A percentile compares a stretch with the other conserved stretches of the same genome.
phyloP scores from a whole-genome alignment of 2,329 filamentous ascomycete species.

The Aspergillus thermomutatus region DNA sequence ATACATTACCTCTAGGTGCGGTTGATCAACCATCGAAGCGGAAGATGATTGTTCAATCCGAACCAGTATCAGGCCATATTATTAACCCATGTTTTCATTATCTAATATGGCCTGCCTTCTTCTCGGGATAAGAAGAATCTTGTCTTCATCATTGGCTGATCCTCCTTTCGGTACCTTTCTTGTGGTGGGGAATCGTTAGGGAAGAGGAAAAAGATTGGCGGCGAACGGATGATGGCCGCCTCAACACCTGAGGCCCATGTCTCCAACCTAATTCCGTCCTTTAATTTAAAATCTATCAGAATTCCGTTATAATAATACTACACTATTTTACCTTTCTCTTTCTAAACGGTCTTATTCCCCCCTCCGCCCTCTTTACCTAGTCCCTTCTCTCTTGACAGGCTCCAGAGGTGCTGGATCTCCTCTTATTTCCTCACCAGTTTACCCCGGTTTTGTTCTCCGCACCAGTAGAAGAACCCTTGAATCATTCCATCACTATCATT shows the following conservation, averaged over 20 bases:
- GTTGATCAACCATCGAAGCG: background rate
- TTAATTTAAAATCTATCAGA: background rate
- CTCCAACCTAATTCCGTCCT: background rate
- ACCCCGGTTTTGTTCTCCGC: background rate
- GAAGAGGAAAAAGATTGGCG: background rate
- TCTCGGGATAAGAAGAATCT: background rate
- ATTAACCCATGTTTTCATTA: background rate
- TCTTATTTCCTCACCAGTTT: conserved; percentile 2
- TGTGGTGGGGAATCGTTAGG: background rate
- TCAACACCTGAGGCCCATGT: background rate
- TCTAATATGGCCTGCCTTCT: background rate
- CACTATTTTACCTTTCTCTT: conserved; percentile 2
- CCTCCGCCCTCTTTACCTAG: conserved; percentile 1
- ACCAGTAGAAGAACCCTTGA: background rate
- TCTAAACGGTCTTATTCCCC: conserved; percentile 5
- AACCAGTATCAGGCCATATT: background rate
- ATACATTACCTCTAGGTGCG: background rate
- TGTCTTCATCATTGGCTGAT: background rate
- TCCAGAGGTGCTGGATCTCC: background rate
- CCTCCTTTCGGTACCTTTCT: background rate
- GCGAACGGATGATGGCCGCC: background rate
- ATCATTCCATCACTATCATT: conserved; percentile 4
- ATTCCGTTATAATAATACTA: background rate
- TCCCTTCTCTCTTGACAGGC: conserved; percentile 1
- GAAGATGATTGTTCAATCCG: background rate